Evolutionary conservation across 139 green algal species (phyloP).

Genomic region (Spirogloea muscicola): DNA sequence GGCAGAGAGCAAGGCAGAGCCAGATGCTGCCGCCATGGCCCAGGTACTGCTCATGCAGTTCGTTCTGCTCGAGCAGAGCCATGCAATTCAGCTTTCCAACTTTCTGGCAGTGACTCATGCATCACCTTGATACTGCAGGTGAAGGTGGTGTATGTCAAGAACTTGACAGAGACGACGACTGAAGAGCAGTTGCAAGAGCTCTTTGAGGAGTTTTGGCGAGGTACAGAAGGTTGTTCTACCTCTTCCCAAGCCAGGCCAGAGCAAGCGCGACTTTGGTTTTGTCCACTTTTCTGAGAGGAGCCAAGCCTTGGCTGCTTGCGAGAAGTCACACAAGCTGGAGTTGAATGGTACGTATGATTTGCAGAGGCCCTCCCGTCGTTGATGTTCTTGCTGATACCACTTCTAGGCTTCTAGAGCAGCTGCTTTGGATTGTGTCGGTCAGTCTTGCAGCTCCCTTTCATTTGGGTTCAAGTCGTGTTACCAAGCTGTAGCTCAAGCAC

Average conservation of each 20-base stretch:
- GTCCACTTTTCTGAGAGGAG: slow-evolving; percentile 74
- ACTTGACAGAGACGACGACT: slow-evolving; percentile 61
- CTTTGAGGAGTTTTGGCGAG: slow-evolving; percentile 67
- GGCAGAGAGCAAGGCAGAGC: slow-evolving; percentile 25
- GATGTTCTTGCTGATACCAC: not conserved
- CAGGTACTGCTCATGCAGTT: too few species aligned
- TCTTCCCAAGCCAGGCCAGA: slow-evolving; percentile 54
- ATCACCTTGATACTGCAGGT: too few species aligned
- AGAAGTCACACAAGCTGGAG: slow-evolving; percentile 20
- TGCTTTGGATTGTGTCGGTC: not conserved
- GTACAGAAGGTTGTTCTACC: slow-evolving; percentile 66
- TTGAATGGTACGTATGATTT: slow-evolving; percentile 38
- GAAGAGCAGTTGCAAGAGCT: slow-evolving; percentile 65
- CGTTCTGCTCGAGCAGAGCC: too few species aligned
- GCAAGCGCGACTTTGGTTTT: slow-evolving; percentile 74
- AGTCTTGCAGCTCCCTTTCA: not conserved
- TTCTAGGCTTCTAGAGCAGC: not conserved
- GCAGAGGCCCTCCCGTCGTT: not conserved
- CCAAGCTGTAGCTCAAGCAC: not conserved
- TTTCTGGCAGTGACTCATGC: too few species aligned
- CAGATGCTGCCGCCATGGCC: slow-evolving; percentile 27
- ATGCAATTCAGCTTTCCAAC: too few species aligned
- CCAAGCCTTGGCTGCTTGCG: slow-evolving; percentile 57
- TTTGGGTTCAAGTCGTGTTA: not conserved
- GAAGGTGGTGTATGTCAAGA: slow-evolving; percentile 77